A percentile compares a stretch with the other conserved stretches of the same genome.
These are phyloP conservation scores for Didymellaceae sp. DNA, from an alignment of 2,329 filamentous ascomycete species.

Conservation along the genomic window DNA sequence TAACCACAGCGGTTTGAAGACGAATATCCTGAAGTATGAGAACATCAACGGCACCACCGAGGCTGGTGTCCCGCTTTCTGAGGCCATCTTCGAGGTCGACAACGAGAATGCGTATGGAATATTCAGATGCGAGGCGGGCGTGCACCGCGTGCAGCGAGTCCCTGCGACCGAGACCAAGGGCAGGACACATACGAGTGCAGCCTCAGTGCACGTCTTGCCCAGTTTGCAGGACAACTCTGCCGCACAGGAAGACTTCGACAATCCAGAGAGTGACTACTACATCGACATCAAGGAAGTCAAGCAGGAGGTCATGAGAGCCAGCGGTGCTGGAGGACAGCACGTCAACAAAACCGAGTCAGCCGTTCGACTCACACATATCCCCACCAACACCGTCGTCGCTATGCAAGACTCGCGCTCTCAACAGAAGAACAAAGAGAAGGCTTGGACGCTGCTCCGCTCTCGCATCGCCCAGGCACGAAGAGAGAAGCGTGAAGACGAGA, in stretches of 20 bases:
- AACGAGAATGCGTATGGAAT: constrained; percentile 78
- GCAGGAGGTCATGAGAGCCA: constrained; percentile 87
- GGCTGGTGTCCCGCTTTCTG: constrained; percentile 74
- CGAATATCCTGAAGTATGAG: constrained; percentile 80
- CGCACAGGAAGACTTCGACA: constrained; percentile 68
- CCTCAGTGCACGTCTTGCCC: constrained; percentile 89
- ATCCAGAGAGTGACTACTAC: constrained; percentile 91
- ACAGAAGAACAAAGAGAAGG: constrained; percentile 83
- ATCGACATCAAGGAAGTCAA: constrained; percentile 83
- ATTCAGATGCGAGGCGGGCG: constrained; percentile 87
- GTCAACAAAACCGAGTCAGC: constrained; percentile 99
- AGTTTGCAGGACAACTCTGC: constrained; percentile 69
- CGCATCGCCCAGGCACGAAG: constrained; percentile 79
- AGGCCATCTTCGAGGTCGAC: constrained; percentile 86
- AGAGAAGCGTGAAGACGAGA: constrained; percentile 83
- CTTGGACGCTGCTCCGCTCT: constrained; percentile 84
- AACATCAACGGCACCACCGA: constrained; percentile 68
- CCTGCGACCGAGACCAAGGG: constrained; percentile 91
- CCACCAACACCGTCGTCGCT: constrained; percentile 83
- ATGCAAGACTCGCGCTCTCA: constrained; percentile 96
- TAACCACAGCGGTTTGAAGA: constrained; percentile 68
- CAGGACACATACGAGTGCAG: constrained; percentile 90
- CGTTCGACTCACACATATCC: constrained; percentile 87
- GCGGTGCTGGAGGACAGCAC: constrained; percentile 93
- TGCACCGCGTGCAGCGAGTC: constrained; percentile 93